Evolutionary conservation across 164 flowering plant genomes (phyloP).

Genomic region (Liquidambar formosana): DNA sequence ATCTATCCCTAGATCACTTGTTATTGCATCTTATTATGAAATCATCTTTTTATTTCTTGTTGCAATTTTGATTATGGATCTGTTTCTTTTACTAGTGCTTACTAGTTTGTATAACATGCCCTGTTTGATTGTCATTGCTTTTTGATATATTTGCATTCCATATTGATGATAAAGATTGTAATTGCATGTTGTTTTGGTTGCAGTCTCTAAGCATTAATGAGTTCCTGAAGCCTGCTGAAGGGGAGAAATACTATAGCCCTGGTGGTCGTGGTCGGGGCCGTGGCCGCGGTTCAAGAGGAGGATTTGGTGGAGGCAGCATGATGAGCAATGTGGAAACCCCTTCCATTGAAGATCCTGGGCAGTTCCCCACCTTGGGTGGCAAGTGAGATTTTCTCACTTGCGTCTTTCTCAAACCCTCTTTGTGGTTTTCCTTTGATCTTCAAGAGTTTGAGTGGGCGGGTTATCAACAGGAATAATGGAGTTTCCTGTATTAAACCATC

Average conservation of each 20-base stretch:
- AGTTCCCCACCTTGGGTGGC: conserved; percentile 40
- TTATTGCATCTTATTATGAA: too few relatives aligned
- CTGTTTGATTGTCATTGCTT: too few relatives aligned
- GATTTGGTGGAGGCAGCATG: conserved; percentile 34
- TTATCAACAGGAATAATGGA: conserved; percentile 17
- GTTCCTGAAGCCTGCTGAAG: conserved; percentile 90
- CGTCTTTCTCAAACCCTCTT: not conserved
- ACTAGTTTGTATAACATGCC: too few relatives aligned
- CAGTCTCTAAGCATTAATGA: conserved; percentile 83
- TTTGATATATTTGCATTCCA: too few relatives aligned
- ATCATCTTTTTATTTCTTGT: too few relatives aligned
- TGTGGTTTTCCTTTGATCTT: conserved; percentile 11
- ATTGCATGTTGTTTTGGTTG: conserved; percentile 7
- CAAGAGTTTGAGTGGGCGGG: conserved; percentile 10
- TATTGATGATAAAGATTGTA: not conserved
- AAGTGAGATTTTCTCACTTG: conserved; percentile 21
- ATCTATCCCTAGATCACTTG: too few relatives aligned
- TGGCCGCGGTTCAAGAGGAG: conserved; percentile 79
- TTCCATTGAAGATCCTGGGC: conserved; percentile 2
- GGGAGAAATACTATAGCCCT: conserved; percentile 54
- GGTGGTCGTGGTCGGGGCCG: conserved; percentile 84
- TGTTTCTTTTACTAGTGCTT: too few relatives aligned
- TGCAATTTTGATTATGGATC: too few relatives aligned
- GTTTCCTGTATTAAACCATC: conserved; percentile 21
- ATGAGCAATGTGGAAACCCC: too few relatives aligned